phyloP scores from a whole-genome alignment of 2,329 filamentous ascomycete genomes.

The Alternaria metachromatica region DNA sequence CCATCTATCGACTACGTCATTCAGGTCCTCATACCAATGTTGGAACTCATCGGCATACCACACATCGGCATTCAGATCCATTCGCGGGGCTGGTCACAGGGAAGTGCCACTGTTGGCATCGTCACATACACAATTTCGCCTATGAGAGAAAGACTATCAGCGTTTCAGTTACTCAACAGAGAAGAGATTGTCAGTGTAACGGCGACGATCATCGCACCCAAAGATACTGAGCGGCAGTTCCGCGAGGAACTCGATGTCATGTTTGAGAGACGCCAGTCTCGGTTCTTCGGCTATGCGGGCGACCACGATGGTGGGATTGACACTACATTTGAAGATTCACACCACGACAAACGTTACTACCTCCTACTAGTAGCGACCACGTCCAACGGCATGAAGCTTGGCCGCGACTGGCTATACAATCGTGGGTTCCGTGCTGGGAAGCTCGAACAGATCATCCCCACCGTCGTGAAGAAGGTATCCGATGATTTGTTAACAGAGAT shows the following conservation, averaged over 20 bases:
- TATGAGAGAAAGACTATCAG: constrained; percentile 40
- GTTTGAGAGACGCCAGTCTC: constrained; percentile 23
- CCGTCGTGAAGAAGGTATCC: constrained; percentile 54
- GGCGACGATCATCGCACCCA: constrained; percentile 50
- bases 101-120: constrained; percentile 54
- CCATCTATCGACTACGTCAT: constrained; percentile 64
- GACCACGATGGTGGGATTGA: constrained; percentile 9
- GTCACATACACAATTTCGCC: constrained; percentile 59
- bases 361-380: constrained; percentile 63
- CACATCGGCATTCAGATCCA: constrained; percentile 52
- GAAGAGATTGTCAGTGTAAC: constrained; percentile 36
- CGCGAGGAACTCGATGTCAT: constrained; percentile 32
- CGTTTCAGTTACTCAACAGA: constrained; percentile 46
- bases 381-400: constrained; percentile 56
- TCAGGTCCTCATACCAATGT: constrained; percentile 63
- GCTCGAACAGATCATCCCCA: constrained; percentile 33
- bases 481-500: constrained; percentile 56
- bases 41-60: constrained; percentile 59
- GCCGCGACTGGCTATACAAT: constrained; percentile 59
- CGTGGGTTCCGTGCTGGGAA: constrained; percentile 29
- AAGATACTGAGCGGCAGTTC: constrained; percentile 38
- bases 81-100: constrained; percentile 62
- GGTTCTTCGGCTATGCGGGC: constrained; percentile 13
- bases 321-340: constrained; percentile 51
- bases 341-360: constrained; percentile 57